Base-by-base conservation (phyloP, 768 basidiomycete species). In the Amanita subjunquillea region DNA sequence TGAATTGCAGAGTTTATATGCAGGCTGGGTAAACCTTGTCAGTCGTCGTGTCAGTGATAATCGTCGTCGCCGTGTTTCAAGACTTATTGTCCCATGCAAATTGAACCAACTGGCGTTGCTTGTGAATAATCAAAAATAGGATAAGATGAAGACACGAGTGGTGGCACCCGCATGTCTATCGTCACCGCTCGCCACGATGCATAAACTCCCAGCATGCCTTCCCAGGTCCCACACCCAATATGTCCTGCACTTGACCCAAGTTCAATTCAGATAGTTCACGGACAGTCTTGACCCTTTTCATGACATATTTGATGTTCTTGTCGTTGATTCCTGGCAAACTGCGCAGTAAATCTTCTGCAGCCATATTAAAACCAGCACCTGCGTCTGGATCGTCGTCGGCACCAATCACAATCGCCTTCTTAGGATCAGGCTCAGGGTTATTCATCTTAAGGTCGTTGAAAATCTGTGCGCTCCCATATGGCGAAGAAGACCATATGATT, bases 401-500 rank as follows among this genome's bases (percentile, higher is more conserved):
- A 6, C 95, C 96, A 20, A 92, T 74, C 2, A 82, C 68, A 38
- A 92, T 80, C 0, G 96, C 93, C 39, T 78, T 78, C 12, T 70
- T 61, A 7, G 83, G 77, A 56, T 95, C 87, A 0, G 96, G 96
- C 63, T 99, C 91, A 0, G 79, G 68, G 43, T 79, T 78, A 59
- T 85, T 83, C 30, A 69, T 56, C 62, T 99, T 99, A 32, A 99
- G 82, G 62, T 97, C 96, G 44, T 79, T 80, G 73, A 98, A 94
- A 52, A 98, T 92, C 54, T 92, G 86, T 0, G 91, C 78, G 0
- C 91, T 93, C 17, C 88, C 87, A 61, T 92, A 90, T 0, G 96
- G 91, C 0, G 94, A 97, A 1, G 93, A 93, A 0, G 93, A 93
- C 96, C 96, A 98, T 63, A 99, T 89, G 62, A 97, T 88, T 41